Base-by-base conservation (phyloP, 257 asterid species). In the Plantago major region DNA sequence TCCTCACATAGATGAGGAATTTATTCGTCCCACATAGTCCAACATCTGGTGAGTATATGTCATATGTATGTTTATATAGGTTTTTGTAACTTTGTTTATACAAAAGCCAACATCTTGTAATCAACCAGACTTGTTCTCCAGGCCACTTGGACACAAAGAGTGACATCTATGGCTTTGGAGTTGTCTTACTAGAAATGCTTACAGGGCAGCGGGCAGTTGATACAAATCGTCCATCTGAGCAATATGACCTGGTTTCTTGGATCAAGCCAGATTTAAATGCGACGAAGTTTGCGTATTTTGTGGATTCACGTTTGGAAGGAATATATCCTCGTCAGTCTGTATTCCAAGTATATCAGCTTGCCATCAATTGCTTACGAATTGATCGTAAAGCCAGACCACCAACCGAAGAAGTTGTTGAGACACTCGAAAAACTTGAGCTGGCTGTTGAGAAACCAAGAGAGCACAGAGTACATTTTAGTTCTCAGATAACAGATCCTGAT, bases 221-320 rank as follows among this genome's bases (percentile, higher is more conserved):
- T 40, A 1, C 0, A 11, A 52, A 3, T 3, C 81, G 78, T 19
- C 68, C 75, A 15, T 0, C n/a, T 9, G 70, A 42, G n/a, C 52
- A 72, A 46, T 53, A 46, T 0, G 37, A 52, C 61, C 70, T 72
- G 53, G 46, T 69, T 42, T 54, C 46, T 0, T 78, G 80, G 80
- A 63, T 68, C 55, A 68, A 58, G 65, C 77, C 78, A 42, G 55
- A 38, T 46, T 58, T 78, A 55, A 45, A 58, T 7, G 48, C 43
- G n/a, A 33, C 11, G 55, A 64, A 46, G 70, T 48, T 71, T 42
- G 67, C 17, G 43, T 17, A 19, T 12, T 22, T 74, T 9, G 68
- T 78, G 53, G 82, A 77, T 77, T 19, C 70, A 9, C 58, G 65
- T 14, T 14, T 73, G 56, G 72, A 66, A 59, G 79, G 77, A 70